A percentile compares a stretch with the other conserved stretches of the same genome.
These are phyloP conservation scores for Prunus padus DNA, from an alignment of 306 rosid species.

Conservation along the genomic window DNA sequence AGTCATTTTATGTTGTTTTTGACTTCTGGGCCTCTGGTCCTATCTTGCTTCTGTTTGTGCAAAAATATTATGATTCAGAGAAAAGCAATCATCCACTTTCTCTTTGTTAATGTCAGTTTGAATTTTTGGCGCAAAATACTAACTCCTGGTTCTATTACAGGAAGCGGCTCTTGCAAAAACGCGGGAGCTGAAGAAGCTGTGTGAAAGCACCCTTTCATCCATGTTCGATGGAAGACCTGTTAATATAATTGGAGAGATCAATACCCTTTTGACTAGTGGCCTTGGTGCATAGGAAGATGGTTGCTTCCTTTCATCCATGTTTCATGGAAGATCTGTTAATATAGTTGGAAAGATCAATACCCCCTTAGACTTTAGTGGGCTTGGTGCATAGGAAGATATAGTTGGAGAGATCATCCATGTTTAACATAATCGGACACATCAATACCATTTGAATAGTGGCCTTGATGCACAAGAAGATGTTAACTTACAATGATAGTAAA, in stretches of 20 bases:
- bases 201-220: conserved; percentile 74
- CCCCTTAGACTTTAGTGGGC: neutral
- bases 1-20: neutral
- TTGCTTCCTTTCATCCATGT: neutral
- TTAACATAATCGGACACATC: neutral
- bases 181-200: conserved; percentile 69
- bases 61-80: no score
- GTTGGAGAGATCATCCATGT: neutral
- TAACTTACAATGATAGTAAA: neutral
- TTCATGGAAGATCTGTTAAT: neutral
- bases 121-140: conserved; percentile 1
- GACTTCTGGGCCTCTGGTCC: neutral
- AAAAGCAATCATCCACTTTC: neutral
- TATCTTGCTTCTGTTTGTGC: neutral
- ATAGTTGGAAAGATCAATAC: neutral
- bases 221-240: conserved; percentile 94
- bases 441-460: neutral
- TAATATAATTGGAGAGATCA: conserved; percentile 92
- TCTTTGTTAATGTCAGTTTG: neutral
- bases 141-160: conserved; percentile 40
- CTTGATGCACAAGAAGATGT: neutral
- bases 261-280: conserved; percentile 57
- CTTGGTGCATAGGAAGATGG: conserved; percentile 47
- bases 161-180: conserved; percentile 72
- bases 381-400: neutral